phyloP scores from a whole-genome alignment of 2,329 filamentous ascomycete species.

The Pestalotiopsis sp. region DNA sequence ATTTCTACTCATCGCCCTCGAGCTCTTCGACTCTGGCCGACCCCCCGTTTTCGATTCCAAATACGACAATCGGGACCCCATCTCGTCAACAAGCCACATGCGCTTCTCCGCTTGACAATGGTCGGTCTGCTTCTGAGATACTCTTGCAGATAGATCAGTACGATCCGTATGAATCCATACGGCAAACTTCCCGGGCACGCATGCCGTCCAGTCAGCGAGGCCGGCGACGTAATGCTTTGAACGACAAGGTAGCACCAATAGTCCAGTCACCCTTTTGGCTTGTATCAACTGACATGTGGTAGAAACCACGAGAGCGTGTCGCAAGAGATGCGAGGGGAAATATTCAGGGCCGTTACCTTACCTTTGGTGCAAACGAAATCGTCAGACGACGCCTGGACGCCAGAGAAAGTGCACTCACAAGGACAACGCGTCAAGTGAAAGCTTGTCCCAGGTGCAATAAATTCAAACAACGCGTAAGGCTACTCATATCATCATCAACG shows the following conservation, averaged over 20 bases:
- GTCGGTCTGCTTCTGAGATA: background rate
- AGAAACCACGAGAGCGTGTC: background rate
- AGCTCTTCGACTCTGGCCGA: background rate
- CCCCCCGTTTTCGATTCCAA: no score
- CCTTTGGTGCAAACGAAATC: background rate
- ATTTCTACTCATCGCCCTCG: background rate
- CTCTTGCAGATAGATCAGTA: rapidly evolving
- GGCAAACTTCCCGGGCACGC: rapidly evolving
- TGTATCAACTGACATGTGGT: background rate
- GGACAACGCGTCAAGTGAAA: background rate
- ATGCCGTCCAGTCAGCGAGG: background rate
- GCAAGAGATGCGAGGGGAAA: background rate
- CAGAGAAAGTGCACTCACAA: background rate
- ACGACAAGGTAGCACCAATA: background rate
- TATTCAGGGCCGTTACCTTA: background rate
- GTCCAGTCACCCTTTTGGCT: no score
- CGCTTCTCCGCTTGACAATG: background rate
- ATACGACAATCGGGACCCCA: no score
- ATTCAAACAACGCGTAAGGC: background rate
- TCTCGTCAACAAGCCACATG: background rate
- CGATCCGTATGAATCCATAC: background rate
- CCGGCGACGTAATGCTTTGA: no score
- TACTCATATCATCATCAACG: no score
- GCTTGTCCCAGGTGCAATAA: background rate
- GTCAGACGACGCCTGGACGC: background rate